phyloP scores from a whole-genome alignment of 225 moss, liverwort and hornwort species.

The Bryoerythrophyllum caledonicum region DNA sequence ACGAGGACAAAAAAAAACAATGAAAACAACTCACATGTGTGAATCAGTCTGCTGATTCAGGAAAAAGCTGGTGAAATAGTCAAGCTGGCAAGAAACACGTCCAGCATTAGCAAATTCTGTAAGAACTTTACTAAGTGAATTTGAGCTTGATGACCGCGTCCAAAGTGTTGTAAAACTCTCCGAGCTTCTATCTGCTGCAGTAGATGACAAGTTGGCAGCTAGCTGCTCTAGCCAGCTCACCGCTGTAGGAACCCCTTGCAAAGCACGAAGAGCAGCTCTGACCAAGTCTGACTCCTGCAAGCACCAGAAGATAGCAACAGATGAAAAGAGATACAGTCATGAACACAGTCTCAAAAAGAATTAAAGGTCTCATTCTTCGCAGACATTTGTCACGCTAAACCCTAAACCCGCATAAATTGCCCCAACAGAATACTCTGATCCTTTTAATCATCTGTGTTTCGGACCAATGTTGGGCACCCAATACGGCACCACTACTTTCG shows the following conservation, averaged over 20 bases:
- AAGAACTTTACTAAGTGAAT: conserved; percentile 82
- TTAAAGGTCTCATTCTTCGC: conserved; percentile 4
- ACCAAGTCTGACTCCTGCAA: conserved; percentile 88
- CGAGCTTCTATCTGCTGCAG: conserved; percentile 71
- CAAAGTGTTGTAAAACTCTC: conserved; percentile 67
- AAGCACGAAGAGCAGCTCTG: conserved; percentile 77
- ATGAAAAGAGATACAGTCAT: conserved; percentile 9
- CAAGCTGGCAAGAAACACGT: conserved; percentile 75
- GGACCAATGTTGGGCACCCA: conserved; percentile 17
- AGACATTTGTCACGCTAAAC: conserved; percentile 9
- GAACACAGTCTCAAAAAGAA: conserved; percentile 9
- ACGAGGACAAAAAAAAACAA: conserved; percentile 7
- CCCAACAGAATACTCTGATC: conserved; percentile 16
- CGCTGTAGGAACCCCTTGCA: conserved; percentile 90
- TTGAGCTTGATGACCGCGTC: conserved; percentile 76
- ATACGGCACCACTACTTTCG: conserved; percentile 16
- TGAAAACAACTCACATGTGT: conserved; percentile 34
- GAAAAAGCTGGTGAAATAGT: conserved; percentile 78
- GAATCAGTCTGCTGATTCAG: conserved; percentile 57
- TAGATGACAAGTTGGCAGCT: conserved; percentile 59
- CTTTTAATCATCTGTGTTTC: not conserved
- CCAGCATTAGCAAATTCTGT: conserved; percentile 84
- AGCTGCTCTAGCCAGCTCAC: conserved; percentile 86
- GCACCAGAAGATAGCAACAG: conserved; percentile 15
- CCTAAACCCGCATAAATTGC: not conserved